Evolutionary conservation across 768 basidiomycete species (phyloP), one percentile per base, ranked within the genome.

Genomic region (Russula dissimulans): DNA sequence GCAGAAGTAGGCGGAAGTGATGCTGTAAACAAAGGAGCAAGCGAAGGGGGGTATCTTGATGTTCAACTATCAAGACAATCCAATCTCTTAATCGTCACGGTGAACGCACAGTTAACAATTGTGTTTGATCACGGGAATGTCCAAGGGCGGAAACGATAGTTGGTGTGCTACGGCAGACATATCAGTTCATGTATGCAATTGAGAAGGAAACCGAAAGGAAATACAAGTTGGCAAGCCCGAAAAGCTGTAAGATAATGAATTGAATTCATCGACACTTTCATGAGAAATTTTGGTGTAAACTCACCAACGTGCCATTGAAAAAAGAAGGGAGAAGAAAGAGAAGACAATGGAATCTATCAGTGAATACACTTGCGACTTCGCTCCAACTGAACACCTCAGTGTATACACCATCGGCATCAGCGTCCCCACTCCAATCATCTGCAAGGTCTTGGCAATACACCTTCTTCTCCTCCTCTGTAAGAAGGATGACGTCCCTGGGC

Each of bases 311-410:
- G 22, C 82, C 85, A 60, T 72, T 76, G 63, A 81, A 74, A 71
- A 87, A 85, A 54, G 82, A 75, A 1, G 74, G 69, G 6, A 83
- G 45, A 0, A 74, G 74, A 29, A 84, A 66, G 49, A 86, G 61
- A 73, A 78, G 76, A 8, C 84, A 76, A 4, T 87, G 86, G 0
- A 80, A 79, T 1, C 61, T 54, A 32, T 79, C 76, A 18, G 69
- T 76, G 64, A 77, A 78, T 0, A 79, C 76, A 65, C 69, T 73
- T 5, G 68, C 60, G 18, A 85, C 79, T 67, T 88, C 83, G 8
- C 51, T 66, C 84, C 83, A 86, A 61, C 76, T 80, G 68, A 86
- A 85, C 2, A n/a, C 38, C 59, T 85, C 80, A 10, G 63, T 62
- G 15, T 75, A 63, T 9, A 76, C 59, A 54, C 81, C 77, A 55